Percentiles rank a stretch among this genome's conserved stretches.
Conservation (phyloP, 176 grass and related monocot genomes). For the Calamus simplicifolius region DNA sequence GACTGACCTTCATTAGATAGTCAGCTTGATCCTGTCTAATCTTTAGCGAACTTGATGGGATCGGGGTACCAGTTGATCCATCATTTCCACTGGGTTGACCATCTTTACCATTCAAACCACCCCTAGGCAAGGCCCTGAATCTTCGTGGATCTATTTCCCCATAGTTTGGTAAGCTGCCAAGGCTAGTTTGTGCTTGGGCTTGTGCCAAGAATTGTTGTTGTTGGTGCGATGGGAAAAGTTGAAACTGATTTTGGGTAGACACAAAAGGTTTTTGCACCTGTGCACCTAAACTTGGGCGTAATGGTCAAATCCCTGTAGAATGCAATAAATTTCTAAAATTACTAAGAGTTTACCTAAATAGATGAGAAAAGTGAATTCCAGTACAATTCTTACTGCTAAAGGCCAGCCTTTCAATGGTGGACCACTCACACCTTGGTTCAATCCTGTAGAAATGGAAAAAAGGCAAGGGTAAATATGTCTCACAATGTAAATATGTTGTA, state of each 20-base stretch:
- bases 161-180: constrained; percentile 22
- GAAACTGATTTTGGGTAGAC: constrained; percentile 76
- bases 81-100: constrained; percentile 41
- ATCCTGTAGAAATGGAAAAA: constrained; percentile 40
- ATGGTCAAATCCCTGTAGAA: constrained; percentile 59
- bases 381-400: constrained; percentile 49
- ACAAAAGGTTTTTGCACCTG: constrained; percentile 68
- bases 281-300: constrained; percentile 59
- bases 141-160: constrained; percentile 30
- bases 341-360: too few relatives aligned
- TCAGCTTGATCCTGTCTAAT: constrained; percentile 54
- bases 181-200: constrained; percentile 62
- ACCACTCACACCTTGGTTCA: constrained; percentile 81
- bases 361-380: too few relatives aligned
- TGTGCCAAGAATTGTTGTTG: constrained; percentile 68
- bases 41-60: constrained; percentile 65
- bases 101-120: constrained; percentile 43
- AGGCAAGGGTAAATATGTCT: constrained; percentile 24
- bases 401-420: constrained; percentile 95
- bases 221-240: constrained; percentile 56
- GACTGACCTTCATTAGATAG: constrained; percentile 58
- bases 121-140: constrained; percentile 46
- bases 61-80: constrained; percentile 63
- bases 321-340: neutral
- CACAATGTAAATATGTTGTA: too few relatives aligned